Evolutionary conservation across 2,329 filamentous ascomycete species (phyloP), one percentile per base, ranked within the genome.

Genomic region (Ophiostoma novo-ulmi): DNA sequence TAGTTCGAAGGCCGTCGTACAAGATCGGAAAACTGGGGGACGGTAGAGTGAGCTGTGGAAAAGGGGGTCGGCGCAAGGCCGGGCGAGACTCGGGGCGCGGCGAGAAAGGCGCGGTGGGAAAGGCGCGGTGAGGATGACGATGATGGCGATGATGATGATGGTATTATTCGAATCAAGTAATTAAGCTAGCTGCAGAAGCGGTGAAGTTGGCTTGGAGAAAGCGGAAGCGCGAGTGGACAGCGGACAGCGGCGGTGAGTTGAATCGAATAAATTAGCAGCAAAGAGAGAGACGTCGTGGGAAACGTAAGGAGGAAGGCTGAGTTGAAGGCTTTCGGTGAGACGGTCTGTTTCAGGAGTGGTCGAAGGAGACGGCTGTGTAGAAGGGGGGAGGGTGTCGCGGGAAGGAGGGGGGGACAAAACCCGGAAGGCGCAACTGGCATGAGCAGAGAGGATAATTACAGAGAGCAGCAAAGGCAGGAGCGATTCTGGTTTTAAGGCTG

Each of bases 271-370:
- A 39, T 39, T 39, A 13, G 38, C 38, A 39, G 38, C 38, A 39
- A 10, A 39, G 38, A 22, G 36, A 65, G 63, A 10, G 38, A 17
- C 14, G 66, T 58, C 26, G 70, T 69, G 61, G 58, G 58, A 44
- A 63, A 38, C 22, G 22, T n/a, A 39, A 38, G 44, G 22, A 39
- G 66, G 17, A 38, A 48, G 64, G 65, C 66, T 67, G n/a, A 26
- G 31, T 63, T 67, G 38, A 63, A 58, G 58, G 39, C 61, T 67
- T 38, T 39, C 36, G 69, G 73, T 41, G 69, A 69, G 70, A 39
- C 63, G 66, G 73, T 31, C 31, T 31, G 31, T 73, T 73, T 73
- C 73, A 73, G 70, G 68, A 72, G 66, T 61, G 61, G 65, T 41
- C 69, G 67, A 71, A 39, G 67, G 22, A 48, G 14, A 39, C 35